These are phyloP conservation scores for Vicia faba DNA, from an alignment of 306 rosid genomes.

Conservation along the genomic window DNA sequence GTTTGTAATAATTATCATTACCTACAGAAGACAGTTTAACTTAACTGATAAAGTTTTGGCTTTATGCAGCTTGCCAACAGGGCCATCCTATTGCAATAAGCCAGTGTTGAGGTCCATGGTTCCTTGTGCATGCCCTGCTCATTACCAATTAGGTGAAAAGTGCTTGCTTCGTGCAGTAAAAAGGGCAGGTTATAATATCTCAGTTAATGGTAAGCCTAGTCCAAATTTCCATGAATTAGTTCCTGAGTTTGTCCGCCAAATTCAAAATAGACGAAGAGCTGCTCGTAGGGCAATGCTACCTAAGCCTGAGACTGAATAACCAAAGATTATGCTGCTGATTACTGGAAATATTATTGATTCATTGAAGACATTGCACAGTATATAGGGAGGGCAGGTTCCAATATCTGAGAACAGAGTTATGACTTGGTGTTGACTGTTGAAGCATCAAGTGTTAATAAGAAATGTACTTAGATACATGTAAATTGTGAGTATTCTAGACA, in stretches of 20 bases:
- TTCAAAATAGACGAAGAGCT: slow-evolving; percentile 50
- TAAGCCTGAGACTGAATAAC: slow-evolving; percentile 37
- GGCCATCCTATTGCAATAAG: slow-evolving; percentile 52
- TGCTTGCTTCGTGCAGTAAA: slow-evolving; percentile 51
- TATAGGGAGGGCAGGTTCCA: slow-evolving; percentile 39
- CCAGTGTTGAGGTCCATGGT: slow-evolving; percentile 52
- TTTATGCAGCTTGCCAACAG: slow-evolving; percentile 49
- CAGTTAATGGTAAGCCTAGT: slow-evolving; percentile 45
- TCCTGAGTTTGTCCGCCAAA: slow-evolving; percentile 49
- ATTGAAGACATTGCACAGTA: slow-evolving; percentile 46
- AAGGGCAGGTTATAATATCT: slow-evolving; percentile 42
- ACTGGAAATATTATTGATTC: slow-evolving; percentile 29
- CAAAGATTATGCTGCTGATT: slow-evolving; percentile 37
- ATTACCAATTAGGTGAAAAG: slow-evolving; percentile 50
- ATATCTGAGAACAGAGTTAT: slow-evolving; percentile 34
- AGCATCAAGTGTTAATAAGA: slow-evolving; percentile 34
- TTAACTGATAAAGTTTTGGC: slow-evolving; percentile 40
- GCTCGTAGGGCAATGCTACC: slow-evolving; percentile 34
- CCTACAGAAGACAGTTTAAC: slow-evolving; percentile 28
- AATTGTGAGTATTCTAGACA: slow-evolving; percentile 34
- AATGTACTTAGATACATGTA: slow-evolving; percentile 28
- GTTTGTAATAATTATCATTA: slow-evolving; percentile 13
- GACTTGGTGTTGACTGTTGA: slow-evolving; percentile 43
- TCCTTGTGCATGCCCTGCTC: slow-evolving; percentile 49
- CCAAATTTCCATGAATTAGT: slow-evolving; percentile 42